Evolutionary conservation across 495 filamentous ascomycete species (phyloP), one percentile per base, ranked within the genome.

Genomic region (Chaetomium fimeti): DNA sequence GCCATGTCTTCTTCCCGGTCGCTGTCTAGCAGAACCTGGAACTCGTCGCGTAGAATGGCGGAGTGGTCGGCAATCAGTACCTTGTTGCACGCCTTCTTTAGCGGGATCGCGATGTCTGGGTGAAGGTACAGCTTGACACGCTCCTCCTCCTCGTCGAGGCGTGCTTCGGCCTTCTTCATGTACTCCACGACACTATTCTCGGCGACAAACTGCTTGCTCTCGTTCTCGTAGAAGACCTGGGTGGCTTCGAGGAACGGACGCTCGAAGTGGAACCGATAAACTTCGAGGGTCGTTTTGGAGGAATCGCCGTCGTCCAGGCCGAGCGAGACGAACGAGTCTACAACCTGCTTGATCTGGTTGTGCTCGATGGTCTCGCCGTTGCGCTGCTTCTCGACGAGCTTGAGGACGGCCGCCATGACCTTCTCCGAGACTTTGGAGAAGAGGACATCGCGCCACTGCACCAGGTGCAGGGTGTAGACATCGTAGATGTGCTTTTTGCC

Each of bases 151-250:
- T 99, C 94, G 2, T 89, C 83, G 52, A 99, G 77, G n/a, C 94
- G 87, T 22, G 87, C 78, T 76, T 98, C 95, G 18, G 94, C 95
- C 81, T 99, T 99, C 82, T 98, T 98, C 95, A 98, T 98, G 77
- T 98, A 99, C 72, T 99, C 94, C 32, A 99, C 93, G 8, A 98
- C 92, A 67, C 90, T 96, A 71, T 99, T 99, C 72, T 98, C 93
- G 9, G 92, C 89, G 12, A 98, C 87, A 72, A 98, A 99, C 69
- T 90, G 89, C 64, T 91, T 89, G 60, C 93, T 97, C 72, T 99
- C 94, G 47, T 88, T 88, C 66, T 93, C 83, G 73, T 98, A 99
- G 76, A 97, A 98, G 7, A 77, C 73, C 66, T 81, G 85, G 12
- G 94, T 99, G 7, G 92, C 92, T 5, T 84, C 82, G 58, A 99